A percentile compares a stretch with the other conserved stretches of the same genome.
Evolutionary conservation across 2,329 filamentous ascomycete genomes (phyloP).

Genomic region (Ceratocystis variospora): DNA sequence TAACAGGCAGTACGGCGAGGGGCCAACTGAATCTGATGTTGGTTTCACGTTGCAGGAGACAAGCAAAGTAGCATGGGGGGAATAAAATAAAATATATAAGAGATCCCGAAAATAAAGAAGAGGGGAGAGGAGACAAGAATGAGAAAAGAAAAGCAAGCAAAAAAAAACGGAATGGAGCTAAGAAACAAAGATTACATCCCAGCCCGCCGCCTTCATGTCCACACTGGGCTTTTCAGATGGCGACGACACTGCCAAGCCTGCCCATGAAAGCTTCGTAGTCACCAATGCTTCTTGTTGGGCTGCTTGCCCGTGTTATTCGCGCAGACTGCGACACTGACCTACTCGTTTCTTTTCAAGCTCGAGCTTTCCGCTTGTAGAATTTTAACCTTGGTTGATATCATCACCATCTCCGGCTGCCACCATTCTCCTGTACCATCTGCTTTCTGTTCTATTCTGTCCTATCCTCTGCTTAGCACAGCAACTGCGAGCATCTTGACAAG

Average conservation of each 20-base stretch:
- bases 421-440: neutral
- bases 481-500: neutral
- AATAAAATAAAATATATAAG: too few relatives aligned
- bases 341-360: too few relatives aligned
- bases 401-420: neutral
- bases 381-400: too few relatives aligned
- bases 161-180: neutral
- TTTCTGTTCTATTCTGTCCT: too few relatives aligned
- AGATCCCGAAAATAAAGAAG: too few relatives aligned
- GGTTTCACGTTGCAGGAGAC: neutral
- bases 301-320: neutral
- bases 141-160: too few relatives aligned
- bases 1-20: neutral
- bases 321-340: too few relatives aligned
- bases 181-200: neutral
- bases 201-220: neutral
- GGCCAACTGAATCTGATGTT: neutral
- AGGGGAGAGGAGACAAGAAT: too few relatives aligned
- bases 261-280: neutral
- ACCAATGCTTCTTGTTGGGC: neutral
- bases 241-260: neutral
- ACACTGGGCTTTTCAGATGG: neutral
- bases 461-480: neutral
- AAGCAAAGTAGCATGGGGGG: neutral
- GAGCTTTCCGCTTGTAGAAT: too few relatives aligned